Percentiles rank a stretch among this genome's conserved stretches.
Evolutionary conservation across 768 basidiomycete genomes (phyloP).

Genomic region (Boletellus emodensis): DNA sequence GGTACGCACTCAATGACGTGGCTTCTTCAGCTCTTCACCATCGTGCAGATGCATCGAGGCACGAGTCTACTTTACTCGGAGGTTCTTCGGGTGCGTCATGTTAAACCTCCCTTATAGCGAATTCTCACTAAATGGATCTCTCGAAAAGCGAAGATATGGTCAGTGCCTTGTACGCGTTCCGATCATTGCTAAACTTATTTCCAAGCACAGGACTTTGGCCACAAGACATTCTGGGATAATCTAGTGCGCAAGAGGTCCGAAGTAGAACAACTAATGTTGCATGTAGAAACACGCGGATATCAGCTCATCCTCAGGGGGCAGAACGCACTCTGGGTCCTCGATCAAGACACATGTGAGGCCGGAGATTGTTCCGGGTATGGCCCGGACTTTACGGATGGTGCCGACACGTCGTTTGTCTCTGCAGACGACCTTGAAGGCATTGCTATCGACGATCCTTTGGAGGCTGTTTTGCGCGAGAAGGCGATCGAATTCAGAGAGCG

Average conservation of each 20-base stretch:
- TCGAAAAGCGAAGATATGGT: slow-evolving; percentile 24
- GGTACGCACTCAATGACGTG: slow-evolving; percentile 13
- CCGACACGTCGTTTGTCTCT: slow-evolving; percentile 9
- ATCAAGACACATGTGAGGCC: slow-evolving; percentile 15
- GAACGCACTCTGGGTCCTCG: slow-evolving; percentile 37
- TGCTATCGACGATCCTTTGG: slow-evolving; percentile 30
- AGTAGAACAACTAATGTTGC: slow-evolving; percentile 28
- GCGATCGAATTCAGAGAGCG: slow-evolving; percentile 29
- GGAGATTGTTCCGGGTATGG: slow-evolving; percentile 21
- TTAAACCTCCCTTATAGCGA: not conserved
- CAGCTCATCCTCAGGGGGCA: slow-evolving; percentile 33
- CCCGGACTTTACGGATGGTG: slow-evolving; percentile 5
- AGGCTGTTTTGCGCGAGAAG: slow-evolving; percentile 34
- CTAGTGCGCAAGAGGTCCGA: slow-evolving; percentile 31
- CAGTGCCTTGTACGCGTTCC: not conserved
- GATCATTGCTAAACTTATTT: not conserved
- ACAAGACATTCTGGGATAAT: slow-evolving; percentile 35
- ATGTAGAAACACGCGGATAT: slow-evolving; percentile 34
- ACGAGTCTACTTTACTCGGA: slow-evolving; percentile 36
- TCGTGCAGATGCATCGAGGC: slow-evolving; percentile 35
- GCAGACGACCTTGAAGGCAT: not conserved
- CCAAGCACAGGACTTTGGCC: slow-evolving; percentile 36
- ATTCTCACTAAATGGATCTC: not conserved
- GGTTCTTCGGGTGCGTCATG: slow-evolving; percentile 36
- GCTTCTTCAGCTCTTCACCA: not conserved